Conservation (phyloP, 225 moss, liverwort and hornwort genomes). For the Lunularia cruciata region DNA sequence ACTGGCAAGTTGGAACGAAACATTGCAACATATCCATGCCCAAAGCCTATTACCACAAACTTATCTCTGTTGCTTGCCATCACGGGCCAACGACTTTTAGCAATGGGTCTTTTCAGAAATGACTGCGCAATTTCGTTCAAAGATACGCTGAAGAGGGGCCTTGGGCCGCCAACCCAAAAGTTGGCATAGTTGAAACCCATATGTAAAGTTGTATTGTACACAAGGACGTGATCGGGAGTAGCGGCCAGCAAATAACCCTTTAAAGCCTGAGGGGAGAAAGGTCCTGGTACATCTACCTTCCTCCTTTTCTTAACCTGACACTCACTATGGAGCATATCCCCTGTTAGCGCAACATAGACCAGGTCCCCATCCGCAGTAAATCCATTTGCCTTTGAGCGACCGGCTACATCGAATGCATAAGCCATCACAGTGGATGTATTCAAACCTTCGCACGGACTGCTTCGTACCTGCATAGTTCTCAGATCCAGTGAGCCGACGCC, state of each 20-base stretch:
- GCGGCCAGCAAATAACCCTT: constrained; percentile 80
- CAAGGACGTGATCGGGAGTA: constrained; percentile 56
- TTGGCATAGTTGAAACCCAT: constrained; percentile 77
- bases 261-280: constrained; percentile 65
- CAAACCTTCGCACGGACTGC: constrained; percentile 72
- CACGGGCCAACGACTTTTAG: constrained; percentile 59
- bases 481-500: constrained; percentile 85
- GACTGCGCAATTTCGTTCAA: constrained; percentile 68
- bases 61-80: constrained; percentile 86
- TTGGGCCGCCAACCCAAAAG: constrained; percentile 66
- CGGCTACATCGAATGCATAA: constrained; percentile 77
- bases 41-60: constrained; percentile 77
- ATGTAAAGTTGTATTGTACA: constrained; percentile 80
- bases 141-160: constrained; percentile 68
- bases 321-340: constrained; percentile 77
- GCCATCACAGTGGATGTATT: constrained; percentile 65
- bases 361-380: constrained; percentile 73
- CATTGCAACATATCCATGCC: constrained; percentile 80
- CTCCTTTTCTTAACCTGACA: constrained; percentile 83
- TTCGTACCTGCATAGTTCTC: constrained; percentile 80
- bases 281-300: constrained; percentile 61
- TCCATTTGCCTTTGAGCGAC: constrained; percentile 80
- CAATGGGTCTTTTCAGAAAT: constrained; percentile 60
- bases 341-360: constrained; percentile 78
- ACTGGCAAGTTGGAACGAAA: constrained; percentile 79